phyloP scores from a whole-genome alignment of 805 yeast species.

The Kregervanrija delftensis region DNA sequence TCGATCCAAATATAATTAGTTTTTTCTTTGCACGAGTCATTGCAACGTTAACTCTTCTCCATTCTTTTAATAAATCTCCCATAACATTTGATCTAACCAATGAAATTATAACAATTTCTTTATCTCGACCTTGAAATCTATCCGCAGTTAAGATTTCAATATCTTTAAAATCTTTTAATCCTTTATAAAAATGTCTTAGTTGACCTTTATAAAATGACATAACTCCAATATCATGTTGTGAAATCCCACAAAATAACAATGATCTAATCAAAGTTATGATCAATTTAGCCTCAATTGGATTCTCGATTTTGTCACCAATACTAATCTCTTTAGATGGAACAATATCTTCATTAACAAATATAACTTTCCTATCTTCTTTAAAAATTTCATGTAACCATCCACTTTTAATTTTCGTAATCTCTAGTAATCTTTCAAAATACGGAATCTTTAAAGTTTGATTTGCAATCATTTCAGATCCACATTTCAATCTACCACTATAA shows the following conservation, averaged over 20 bases:
- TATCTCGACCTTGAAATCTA: constrained; percentile 93
- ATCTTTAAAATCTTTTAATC: constrained; percentile 26
- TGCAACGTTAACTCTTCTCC: constrained; percentile 92
- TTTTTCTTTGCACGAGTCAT: constrained; percentile 86
- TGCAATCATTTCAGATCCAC: constrained; percentile 66
- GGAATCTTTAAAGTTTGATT: constrained; percentile 49
- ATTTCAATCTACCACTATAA: constrained; percentile 66
- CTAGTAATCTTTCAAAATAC: constrained; percentile 22
- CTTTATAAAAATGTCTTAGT: constrained; percentile 37
- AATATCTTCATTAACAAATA: constrained; percentile 74
- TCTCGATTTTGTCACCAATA: constrained; percentile 64
- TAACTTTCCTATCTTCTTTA: constrained; percentile 50
- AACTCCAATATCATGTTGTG: constrained; percentile 61
- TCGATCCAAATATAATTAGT: constrained; percentile 77
- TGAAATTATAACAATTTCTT: constrained; percentile 84
- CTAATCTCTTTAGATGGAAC: constrained; percentile 51
- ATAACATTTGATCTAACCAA: constrained; percentile 78
- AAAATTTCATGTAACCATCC: constrained; percentile 69
- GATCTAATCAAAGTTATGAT: constrained; percentile 56
- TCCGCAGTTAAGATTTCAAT: constrained; percentile 90
- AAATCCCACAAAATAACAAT: constrained; percentile 53
- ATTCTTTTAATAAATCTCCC: constrained; percentile 77
- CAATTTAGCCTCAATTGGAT: constrained; percentile 64
- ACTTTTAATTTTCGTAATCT: constrained; percentile 20
- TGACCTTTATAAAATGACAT: constrained; percentile 89